phyloP scores from a whole-genome alignment of 2,329 filamentous ascomycete genomes.

The Immersiporthe knoxdaviesiana region DNA sequence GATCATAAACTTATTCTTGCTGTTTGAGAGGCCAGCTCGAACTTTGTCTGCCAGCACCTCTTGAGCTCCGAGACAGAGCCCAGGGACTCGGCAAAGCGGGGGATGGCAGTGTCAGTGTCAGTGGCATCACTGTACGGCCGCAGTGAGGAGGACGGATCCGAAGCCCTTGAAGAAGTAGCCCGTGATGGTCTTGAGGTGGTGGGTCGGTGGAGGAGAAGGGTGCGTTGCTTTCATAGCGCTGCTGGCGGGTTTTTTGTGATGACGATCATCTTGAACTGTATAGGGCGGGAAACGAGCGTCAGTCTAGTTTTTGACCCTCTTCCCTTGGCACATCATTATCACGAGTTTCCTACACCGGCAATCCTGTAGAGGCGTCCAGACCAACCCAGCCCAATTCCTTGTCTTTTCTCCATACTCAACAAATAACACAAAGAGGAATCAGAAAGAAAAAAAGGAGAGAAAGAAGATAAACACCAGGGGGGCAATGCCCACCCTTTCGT shows the following conservation, averaged over 20 bases:
- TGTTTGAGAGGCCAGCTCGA: constrained; percentile 79
- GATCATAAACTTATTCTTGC: constrained; percentile 84
- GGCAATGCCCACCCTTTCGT: constrained; percentile 22
- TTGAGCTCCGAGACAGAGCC: constrained; percentile 63
- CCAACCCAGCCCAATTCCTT: background rate
- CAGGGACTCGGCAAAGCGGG: constrained; percentile 71
- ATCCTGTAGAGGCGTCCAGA: constrained; percentile 20
- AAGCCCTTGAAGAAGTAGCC: constrained; percentile 81
- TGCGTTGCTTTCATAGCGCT: constrained; percentile 68
- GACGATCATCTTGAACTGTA: background rate
- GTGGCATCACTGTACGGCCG: constrained; percentile 76
- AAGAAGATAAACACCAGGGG: too few species aligned
- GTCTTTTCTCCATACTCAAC: background rate
- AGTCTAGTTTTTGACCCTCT: background rate
- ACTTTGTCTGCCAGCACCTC: constrained; percentile 66
- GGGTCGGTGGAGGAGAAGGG: constrained; percentile 68
- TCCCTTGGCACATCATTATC: constrained; percentile 4
- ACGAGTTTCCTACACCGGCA: constrained; percentile 24
- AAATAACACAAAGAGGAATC: too few species aligned
- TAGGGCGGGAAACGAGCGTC: background rate
- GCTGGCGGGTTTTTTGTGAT: constrained; percentile 48
- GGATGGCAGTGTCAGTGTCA: constrained; percentile 75
- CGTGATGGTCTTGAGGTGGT: constrained; percentile 58
- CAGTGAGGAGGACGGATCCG: constrained; percentile 69
- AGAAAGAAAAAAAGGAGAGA: background rate